Evolutionary conservation across 2,329 filamentous ascomycete genomes (phyloP).

Genomic region (Scedosporium dehoogii): DNA sequence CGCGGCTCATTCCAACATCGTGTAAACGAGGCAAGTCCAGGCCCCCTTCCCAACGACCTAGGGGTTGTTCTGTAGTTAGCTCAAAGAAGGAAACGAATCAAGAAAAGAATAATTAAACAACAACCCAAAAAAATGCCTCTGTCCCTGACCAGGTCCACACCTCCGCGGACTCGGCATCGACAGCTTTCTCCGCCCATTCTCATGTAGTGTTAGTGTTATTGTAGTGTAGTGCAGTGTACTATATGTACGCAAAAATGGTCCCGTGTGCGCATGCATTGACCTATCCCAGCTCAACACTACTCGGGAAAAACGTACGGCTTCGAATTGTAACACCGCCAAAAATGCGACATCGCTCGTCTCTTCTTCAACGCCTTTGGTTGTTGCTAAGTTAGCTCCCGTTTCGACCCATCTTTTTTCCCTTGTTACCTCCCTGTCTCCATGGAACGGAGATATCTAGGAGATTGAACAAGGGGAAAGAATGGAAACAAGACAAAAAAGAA

Average conservation of each 20-base stretch:
- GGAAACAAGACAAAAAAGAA: background rate
- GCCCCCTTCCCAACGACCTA: too few species aligned
- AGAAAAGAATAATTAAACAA: too few species aligned
- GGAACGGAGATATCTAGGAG: constrained; percentile 1
- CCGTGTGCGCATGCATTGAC: background rate
- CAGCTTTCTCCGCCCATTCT: background rate
- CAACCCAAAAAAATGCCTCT: background rate
- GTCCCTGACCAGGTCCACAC: background rate
- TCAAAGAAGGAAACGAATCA: too few species aligned
- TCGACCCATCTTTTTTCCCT: background rate
- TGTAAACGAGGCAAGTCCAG: too few species aligned
- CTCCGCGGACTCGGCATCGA: background rate
- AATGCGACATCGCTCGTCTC: background rate
- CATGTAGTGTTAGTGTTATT: background rate
- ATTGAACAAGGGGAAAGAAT: background rate
- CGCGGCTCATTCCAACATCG: too few species aligned
- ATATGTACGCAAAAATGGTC: background rate
- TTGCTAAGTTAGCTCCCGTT: background rate
- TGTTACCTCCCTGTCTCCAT: background rate
- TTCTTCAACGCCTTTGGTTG: background rate
- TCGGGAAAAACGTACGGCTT: background rate
- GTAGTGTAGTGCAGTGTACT: background rate
- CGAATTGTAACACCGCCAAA: background rate
- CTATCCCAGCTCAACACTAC: background rate
- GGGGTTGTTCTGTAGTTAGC: too few species aligned